Percentiles rank a stretch among this genome's conserved stretches.
phyloP scores from a whole-genome alignment of 192 early-diverging fungal species.

The Linnemannia zychae region DNA sequence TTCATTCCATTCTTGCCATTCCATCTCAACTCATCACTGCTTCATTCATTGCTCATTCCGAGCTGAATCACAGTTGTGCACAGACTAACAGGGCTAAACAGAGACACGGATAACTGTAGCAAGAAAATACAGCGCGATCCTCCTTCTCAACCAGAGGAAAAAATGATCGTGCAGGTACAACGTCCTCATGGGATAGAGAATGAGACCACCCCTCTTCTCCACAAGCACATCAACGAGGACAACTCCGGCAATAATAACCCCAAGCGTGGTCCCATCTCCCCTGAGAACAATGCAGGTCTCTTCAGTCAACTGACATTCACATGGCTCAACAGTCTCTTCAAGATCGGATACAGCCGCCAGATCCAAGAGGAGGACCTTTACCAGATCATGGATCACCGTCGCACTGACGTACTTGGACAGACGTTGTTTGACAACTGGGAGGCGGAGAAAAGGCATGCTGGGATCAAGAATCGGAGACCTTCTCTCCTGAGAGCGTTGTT shows the following conservation, averaged over 20 bases:
- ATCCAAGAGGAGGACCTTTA: conserved; percentile 52
- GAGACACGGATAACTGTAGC: too few species aligned
- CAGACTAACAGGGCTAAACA: too few species aligned
- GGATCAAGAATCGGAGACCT: neutral
- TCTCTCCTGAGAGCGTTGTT: conserved; percentile 19
- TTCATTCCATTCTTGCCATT: too few species aligned
- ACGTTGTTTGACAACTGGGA: conserved; percentile 16
- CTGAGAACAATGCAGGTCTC: conserved; percentile 36
- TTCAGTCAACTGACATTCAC: conserved; percentile 22
- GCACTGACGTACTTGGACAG: conserved; percentile 16
- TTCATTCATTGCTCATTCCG: too few species aligned
- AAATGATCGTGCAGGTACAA: neutral
- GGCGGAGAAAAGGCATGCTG: conserved; percentile 1
- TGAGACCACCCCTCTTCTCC: neutral
- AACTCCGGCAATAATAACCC: neutral
- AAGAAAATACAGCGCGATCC: too few species aligned
- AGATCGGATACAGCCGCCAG: conserved; percentile 35
- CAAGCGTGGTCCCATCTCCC: conserved; percentile 29
- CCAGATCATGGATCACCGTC: conserved; percentile 32
- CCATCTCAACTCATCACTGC: too few species aligned
- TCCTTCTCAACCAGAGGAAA: too few species aligned
- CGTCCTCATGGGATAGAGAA: neutral
- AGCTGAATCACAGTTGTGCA: too few species aligned
- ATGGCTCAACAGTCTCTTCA: conserved; percentile 47
- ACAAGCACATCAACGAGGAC: neutral